Evolutionary conservation across 306 rosid species (phyloP).

Genomic region (Quercus mongolica): DNA sequence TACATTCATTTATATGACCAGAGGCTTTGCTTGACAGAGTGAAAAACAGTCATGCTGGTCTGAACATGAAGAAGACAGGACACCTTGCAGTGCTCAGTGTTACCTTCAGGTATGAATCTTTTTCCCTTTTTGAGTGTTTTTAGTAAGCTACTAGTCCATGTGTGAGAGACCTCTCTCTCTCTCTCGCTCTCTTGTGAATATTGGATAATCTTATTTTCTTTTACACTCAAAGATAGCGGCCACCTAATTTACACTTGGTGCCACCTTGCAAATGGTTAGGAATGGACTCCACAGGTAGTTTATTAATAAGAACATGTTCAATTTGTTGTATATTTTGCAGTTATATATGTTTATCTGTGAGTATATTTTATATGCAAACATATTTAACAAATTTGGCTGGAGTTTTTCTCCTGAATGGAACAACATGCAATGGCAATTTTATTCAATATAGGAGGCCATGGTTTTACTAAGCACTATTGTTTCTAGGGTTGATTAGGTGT

Average conservation of each 20-base stretch:
- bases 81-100: constrained; percentile 85
- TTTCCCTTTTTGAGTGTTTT: constrained; percentile 9
- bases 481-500: not conserved
- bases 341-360: no score
- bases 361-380: no score
- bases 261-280: not conserved
- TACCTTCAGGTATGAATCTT: constrained; percentile 67
- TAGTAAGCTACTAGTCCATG: not conserved
- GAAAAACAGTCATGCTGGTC: constrained; percentile 74
- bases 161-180: not conserved
- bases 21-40: constrained; percentile 54
- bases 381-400: not conserved
- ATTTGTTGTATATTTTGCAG: no score
- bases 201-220: not conserved
- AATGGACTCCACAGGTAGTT: not conserved
- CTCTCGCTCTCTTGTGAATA: not conserved
- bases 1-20: constrained; percentile 30
- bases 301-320: not conserved
- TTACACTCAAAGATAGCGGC: not conserved
- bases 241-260: not conserved
- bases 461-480: not conserved
- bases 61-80: constrained; percentile 61
- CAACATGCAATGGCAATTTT: not conserved
- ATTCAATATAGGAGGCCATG: not conserved
- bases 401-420: not conserved